Conservation (phyloP, 1,139 yeast species). For the Suhomyces choctaworum region DNA sequence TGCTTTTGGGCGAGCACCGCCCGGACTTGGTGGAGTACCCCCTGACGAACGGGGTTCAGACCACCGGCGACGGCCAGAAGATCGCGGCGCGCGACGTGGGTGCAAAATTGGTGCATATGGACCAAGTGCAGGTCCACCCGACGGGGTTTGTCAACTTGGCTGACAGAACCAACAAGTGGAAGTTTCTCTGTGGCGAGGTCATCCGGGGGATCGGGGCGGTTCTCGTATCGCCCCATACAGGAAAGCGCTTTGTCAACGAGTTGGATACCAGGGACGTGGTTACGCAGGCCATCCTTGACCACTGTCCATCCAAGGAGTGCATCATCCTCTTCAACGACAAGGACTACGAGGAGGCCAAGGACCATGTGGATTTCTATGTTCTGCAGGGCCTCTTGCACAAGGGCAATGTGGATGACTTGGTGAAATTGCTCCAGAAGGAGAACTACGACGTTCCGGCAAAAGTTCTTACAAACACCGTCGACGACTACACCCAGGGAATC, state of each 20-base stretch:
- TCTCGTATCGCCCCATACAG: conserved; percentile 32
- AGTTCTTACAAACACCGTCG: conserved; percentile 13
- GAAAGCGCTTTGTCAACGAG: conserved; percentile 38
- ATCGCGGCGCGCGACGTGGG: conserved; percentile 32
- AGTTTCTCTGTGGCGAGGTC: conserved; percentile 40
- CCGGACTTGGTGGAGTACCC: conserved; percentile 37
- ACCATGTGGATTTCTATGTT: conserved; percentile 33
- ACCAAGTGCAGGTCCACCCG: conserved; percentile 41
- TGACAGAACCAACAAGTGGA: conserved; percentile 22
- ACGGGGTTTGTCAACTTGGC: conserved; percentile 36
- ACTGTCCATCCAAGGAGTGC: conserved; percentile 26
- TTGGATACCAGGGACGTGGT: conserved; percentile 36
- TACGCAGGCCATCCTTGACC: conserved; percentile 26
- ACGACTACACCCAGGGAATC: conserved; percentile 16
- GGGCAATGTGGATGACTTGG: conserved; percentile 27
- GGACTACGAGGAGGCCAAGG: conserved; percentile 30
- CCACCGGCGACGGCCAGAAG: conserved; percentile 43
- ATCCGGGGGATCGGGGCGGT: conserved; percentile 42
- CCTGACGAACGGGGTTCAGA: conserved; percentile 37
- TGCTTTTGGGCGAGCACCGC: conserved; percentile 28
- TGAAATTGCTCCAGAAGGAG: conserved; percentile 18
- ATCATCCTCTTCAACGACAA: conserved; percentile 27
- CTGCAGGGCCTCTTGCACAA: conserved; percentile 28
- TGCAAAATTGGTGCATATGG: conserved; percentile 39
- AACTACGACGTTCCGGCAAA: conserved; percentile 12